These are phyloP conservation scores for Pyracantha coccinea DNA, from an alignment of 331 rosid genomes.

Conservation along the genomic window DNA sequence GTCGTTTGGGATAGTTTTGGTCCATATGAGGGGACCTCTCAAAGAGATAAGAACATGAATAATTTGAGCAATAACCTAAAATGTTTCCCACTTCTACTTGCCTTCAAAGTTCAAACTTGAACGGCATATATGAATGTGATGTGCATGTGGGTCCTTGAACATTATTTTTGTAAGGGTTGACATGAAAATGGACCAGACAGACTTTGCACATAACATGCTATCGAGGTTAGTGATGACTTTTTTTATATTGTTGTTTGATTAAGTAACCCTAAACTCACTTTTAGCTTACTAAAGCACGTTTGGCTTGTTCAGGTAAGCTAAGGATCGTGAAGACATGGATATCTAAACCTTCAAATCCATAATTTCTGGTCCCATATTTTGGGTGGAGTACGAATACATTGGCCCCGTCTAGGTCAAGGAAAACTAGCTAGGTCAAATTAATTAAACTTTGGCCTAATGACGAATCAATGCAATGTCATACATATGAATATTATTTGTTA, in stretches of 20 bases:
- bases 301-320: too few species aligned
- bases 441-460: too few species aligned
- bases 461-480: too few species aligned
- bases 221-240: not conserved
- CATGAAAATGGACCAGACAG: slow-evolving; percentile 4
- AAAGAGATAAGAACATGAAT: not conserved
- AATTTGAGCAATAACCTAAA: not conserved
- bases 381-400: too few species aligned
- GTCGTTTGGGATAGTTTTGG: not conserved
- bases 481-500: too few species aligned
- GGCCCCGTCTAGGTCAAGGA: too few species aligned
- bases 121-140: not conserved
- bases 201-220: not conserved
- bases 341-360: too few species aligned
- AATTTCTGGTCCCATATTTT: too few species aligned
- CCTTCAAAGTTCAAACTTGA: not conserved
- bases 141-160: not conserved
- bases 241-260: not conserved
- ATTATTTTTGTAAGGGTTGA: not conserved
- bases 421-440: too few species aligned
- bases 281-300: too few species aligned
- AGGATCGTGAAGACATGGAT: too few species aligned
- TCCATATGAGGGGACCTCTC: not conserved
- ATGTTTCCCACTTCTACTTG: not conserved
- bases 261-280: not conserved